Evolutionary conservation across 2,329 filamentous ascomycete genomes (phyloP).

Genomic region (Apiospora rasikravindrae): DNA sequence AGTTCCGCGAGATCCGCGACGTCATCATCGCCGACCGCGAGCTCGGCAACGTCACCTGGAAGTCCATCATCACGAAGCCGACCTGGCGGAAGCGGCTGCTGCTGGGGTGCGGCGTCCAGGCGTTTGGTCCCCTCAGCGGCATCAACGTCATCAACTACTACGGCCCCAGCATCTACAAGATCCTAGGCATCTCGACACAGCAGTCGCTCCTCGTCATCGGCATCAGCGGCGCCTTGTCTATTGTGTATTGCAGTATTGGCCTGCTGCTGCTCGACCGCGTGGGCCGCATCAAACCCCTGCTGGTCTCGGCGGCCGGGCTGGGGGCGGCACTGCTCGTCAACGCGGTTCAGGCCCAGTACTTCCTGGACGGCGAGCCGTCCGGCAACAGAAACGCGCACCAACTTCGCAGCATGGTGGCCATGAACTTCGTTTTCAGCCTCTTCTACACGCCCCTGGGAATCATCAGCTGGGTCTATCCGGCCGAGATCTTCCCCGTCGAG

Average conservation of each 20-base stretch:
- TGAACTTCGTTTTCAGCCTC: not conserved
- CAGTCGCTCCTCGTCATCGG: slow-evolving; percentile 56
- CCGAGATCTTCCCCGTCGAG: slow-evolving; percentile 16
- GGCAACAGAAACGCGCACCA: not conserved
- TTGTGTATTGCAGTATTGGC: slow-evolving; percentile 53
- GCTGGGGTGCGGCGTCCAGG: slow-evolving; percentile 53
- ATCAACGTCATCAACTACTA: slow-evolving; percentile 53
- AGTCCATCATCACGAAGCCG: slow-evolving; percentile 47
- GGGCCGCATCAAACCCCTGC: slow-evolving; percentile 53
- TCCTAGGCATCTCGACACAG: slow-evolving; percentile 48
- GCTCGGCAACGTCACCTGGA: slow-evolving; percentile 43
- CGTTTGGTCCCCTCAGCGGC: slow-evolving; percentile 53
- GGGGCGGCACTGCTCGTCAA: slow-evolving; percentile 29
- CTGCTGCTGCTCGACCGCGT: slow-evolving; percentile 51
- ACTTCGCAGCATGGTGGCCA: slow-evolving; percentile 11
- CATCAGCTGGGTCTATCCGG: slow-evolving; percentile 14
- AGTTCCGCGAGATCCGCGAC: slow-evolving; percentile 47
- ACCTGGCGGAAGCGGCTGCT: slow-evolving; percentile 52
- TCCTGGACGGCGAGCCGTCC: not conserved
- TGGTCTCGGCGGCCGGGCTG: slow-evolving; percentile 43
- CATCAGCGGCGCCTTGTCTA: slow-evolving; percentile 54
- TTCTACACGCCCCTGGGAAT: not conserved
- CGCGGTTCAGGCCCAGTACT: slow-evolving; percentile 9
- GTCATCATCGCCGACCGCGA: slow-evolving; percentile 44
- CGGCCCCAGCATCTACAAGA: slow-evolving; percentile 47